Base-by-base conservation (phyloP, 106 monocot species). In the Dactylorhiza incarnata region DNA sequence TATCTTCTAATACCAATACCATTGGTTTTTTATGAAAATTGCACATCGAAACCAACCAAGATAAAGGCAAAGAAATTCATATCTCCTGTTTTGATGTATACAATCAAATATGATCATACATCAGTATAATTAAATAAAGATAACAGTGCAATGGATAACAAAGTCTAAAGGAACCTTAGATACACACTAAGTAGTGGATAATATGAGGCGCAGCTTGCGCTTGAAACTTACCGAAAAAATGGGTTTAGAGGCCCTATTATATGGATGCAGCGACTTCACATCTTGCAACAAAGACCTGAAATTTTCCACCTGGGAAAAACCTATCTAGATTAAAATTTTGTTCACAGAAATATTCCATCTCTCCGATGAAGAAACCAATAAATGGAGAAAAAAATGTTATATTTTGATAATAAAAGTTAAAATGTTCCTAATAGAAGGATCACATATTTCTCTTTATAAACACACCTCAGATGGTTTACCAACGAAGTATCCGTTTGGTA, bases 211-310 rank as follows among this genome's bases (percentile, higher is more conserved):
- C n/a, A n/a, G n/a, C n/a, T 70, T 22, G 22, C 20, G 49, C 46
- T 74, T 70, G 43, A 68, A 77, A 86, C 91, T 86, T 83, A 92
- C 91, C 83, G 89, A 80, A 79, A 92, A 92, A 20, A 92, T 47
- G 20, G 54, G 68, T 75, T 84, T 81, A 10, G 91, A 88, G 24
- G 80, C 78, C 81, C 80, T 88, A 66, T 92, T 86, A 80, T 92
- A 92, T 68, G 88, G 88, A 84, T 89, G 91, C 75, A 86, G 71
- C 45, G 78, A 80, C 78, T 86, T 89, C 0, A 44, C 71, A 78
- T 91, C 88, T 80, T 86, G 84, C 46, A 79, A 69, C 52, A 81
- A 59, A 72, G 82, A 69, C 70, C 80, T 74, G 51, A 73, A 44
- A 71, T 70, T 81, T 46, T 84, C 87, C 68, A 75, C 44, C 85